Conservation (phyloP, 768 basidiomycete genomes). For the Xanthoconium stramineum region DNA sequence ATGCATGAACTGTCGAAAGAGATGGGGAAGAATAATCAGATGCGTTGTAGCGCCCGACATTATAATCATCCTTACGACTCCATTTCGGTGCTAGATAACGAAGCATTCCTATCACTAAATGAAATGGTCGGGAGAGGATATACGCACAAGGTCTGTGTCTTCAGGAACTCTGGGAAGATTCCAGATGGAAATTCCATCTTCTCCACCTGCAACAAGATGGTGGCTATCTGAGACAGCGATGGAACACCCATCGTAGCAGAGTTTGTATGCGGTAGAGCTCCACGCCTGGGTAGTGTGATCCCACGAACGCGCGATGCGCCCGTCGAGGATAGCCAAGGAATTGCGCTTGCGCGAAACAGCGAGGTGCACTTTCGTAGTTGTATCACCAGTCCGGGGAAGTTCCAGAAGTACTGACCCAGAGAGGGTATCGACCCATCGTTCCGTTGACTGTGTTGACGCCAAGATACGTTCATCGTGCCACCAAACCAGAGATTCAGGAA, state of each 20-base stretch:
- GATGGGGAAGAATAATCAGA: neutral
- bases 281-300: slow-evolving; percentile 5
- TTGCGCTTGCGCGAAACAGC: slow-evolving; percentile 10
- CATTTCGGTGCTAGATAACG: neutral
- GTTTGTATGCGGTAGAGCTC: neutral
- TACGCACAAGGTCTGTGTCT: neutral
- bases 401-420: slow-evolving; percentile 11
- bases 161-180: neutral
- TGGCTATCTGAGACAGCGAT: slow-evolving; percentile 9
- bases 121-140: neutral
- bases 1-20: slow-evolving; percentile 11
- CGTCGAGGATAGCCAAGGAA: slow-evolving; percentile 3
- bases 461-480: slow-evolving; percentile 16
- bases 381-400: neutral
- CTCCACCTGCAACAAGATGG: slow-evolving; percentile 11
- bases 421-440: slow-evolving; percentile 11
- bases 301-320: slow-evolving; percentile 6
- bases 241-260: slow-evolving; percentile 1
- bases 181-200: slow-evolving; percentile 14
- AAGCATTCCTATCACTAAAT: neutral
- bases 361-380: neutral
- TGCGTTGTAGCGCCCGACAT: neutral
- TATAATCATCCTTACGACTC: neutral
- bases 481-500: slow-evolving; percentile 16
- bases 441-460: slow-evolving; percentile 2